phyloP scores from a whole-genome alignment of 2,329 filamentous ascomycete genomes.

The Xylariaceae sp. region DNA sequence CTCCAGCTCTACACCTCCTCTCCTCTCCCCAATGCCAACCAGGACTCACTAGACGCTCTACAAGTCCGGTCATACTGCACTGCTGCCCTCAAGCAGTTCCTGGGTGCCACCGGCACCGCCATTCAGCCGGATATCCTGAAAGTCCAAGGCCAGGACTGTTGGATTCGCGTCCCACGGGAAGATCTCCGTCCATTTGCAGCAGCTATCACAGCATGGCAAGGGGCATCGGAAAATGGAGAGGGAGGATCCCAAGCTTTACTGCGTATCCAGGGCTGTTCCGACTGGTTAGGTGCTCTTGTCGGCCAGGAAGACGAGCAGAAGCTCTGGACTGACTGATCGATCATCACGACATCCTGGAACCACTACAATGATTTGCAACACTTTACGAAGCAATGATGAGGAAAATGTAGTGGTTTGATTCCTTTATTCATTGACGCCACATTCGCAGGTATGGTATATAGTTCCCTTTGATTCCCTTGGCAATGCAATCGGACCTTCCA shows the following conservation, averaged over 20 bases:
- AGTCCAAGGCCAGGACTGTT: slow-evolving; percentile 51
- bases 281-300: slow-evolving; percentile 60
- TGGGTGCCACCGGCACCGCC: slow-evolving; percentile 64
- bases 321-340: slow-evolving; percentile 45
- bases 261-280: slow-evolving; percentile 53
- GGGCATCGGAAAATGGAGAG: slow-evolving; percentile 39
- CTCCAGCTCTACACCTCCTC: slow-evolving; percentile 43
- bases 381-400: not conserved
- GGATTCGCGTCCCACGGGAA: slow-evolving; percentile 60
- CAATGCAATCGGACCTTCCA: slow-evolving; percentile 21
- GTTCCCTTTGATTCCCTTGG: not conserved
- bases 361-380: too few species aligned
- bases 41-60: slow-evolving; percentile 63
- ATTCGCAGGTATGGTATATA: slow-evolving; percentile 18
- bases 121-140: slow-evolving; percentile 69
- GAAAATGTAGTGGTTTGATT: not conserved
- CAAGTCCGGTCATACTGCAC: slow-evolving; percentile 61
- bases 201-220: slow-evolving; percentile 62
- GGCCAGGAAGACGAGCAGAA: slow-evolving; percentile 44
- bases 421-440: slow-evolving; percentile 15
- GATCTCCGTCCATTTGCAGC: slow-evolving; percentile 60
- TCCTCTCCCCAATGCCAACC: slow-evolving; percentile 11
- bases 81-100: slow-evolving; percentile 61
- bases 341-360: not conserved
- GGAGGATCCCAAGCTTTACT: slow-evolving; percentile 53